Percentiles rank a stretch among this genome's conserved stretches.
phyloP scores from a whole-genome alignment of 768 basidiomycete genomes.

The Leccinum longicurvipes region DNA sequence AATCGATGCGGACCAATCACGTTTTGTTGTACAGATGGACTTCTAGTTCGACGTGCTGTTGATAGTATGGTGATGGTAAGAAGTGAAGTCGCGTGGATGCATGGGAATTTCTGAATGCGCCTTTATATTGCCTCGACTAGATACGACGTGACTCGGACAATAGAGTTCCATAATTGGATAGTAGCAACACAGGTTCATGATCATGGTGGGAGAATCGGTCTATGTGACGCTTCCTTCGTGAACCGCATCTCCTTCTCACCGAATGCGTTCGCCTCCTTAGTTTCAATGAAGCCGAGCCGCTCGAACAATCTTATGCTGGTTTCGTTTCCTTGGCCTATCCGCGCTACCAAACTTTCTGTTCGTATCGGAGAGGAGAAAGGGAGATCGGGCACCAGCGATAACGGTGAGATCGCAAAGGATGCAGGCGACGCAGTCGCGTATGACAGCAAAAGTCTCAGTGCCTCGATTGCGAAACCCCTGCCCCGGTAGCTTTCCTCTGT shows the following conservation, averaged over 20 bases:
- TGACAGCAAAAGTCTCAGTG: constrained; percentile 62
- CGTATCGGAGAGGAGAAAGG: constrained; percentile 43
- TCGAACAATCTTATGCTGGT: constrained; percentile 72
- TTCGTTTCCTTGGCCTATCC: constrained; percentile 66
- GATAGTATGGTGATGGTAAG: constrained; percentile 12
- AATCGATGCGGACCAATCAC: constrained; percentile 10
- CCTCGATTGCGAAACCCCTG: constrained; percentile 59
- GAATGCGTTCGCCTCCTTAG: constrained; percentile 70
- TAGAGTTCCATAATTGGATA: constrained; percentile 3
- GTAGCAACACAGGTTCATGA: not conserved
- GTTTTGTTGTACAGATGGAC: not conserved
- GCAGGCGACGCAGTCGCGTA: constrained; percentile 56
- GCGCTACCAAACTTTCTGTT: constrained; percentile 53
- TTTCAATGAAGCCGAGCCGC: constrained; percentile 70
- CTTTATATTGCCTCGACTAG: not conserved
- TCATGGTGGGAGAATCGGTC: constrained; percentile 1
- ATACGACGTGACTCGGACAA: constrained; percentile 17
- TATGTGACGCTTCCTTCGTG: too few species aligned
- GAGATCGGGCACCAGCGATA: constrained; percentile 21
- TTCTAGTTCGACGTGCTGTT: not conserved
- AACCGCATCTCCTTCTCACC: constrained; percentile 78
- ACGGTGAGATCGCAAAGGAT: constrained; percentile 9
- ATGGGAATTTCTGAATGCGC: not conserved
- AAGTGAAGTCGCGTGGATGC: constrained; percentile 4
- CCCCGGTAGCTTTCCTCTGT: constrained; percentile 67